Base-by-base conservation (phyloP, 345 rosid genomes). In the Orychophragmus violaceus region DNA sequence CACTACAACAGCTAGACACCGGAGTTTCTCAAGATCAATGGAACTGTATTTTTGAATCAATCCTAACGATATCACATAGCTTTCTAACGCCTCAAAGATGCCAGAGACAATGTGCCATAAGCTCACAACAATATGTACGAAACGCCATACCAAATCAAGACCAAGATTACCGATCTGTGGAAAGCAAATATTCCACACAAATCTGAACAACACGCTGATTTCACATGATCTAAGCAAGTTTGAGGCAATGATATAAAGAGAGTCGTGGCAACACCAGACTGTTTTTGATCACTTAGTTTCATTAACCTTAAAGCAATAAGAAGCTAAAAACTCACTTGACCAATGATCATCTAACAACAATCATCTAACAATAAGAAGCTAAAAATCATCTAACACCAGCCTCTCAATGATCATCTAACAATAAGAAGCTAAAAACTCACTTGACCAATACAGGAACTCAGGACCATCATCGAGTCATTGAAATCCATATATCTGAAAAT, bases 1-100 rank as follows among this genome's bases (percentile, higher is more conserved):
- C 13, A 90, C 56, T 8, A 79, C 97, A 62, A 90, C 53, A 36
- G 95, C 97, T 42, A 85, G 81, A 68, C 76, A 87, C 33, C 19
- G 76, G 45, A 94, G 84, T 80, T 84, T 82, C 62, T 74, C 77
- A 36, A 82, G 29, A 52, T 85, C 22, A 25, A 90, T 62, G 12
- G 76, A 62, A 30, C 67, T 62, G 75, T 87, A 94, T 33, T 64
- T 79, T 64, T 75, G 68, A 21, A 83, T 60, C 21, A 88, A 8
- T 54, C 93, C 92, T 41, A 60, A 68, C 4, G 88, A 88, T 67
- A 90, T 87, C 21, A 79, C 70, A 77, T 54, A 74, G 77, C 91
- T 88, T 79, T 88, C 89, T 6, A 81, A 36, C 25, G 58, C 79
- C 62, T 71, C 44, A 36, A 70, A 73, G 21, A 78, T 27, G 19